Evolutionary conservation across 202 grass and related monocot genomes (phyloP).

Genomic region (Hordeum pubiflorum): DNA sequence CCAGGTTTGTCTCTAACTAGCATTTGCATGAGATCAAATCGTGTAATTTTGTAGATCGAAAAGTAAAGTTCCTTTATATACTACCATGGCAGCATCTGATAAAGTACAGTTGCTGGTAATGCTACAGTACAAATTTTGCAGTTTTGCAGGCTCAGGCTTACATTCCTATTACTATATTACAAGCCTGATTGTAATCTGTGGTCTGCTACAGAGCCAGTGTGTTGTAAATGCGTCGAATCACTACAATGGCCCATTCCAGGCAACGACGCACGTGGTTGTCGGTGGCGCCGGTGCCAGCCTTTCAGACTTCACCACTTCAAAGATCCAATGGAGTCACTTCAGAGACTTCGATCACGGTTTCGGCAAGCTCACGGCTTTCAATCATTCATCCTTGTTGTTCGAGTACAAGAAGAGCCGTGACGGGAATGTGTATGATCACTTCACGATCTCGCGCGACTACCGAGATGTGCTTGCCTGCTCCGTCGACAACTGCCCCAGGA

Average conservation of each 20-base stretch:
- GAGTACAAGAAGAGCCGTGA: conserved; percentile 92
- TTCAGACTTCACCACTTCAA: conserved; percentile 19
- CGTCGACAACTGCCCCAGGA: conserved; percentile 52
- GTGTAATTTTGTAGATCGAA: not conserved
- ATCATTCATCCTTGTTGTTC: conserved; percentile 51
- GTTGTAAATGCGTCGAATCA: conserved; percentile 36
- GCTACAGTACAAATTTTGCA: not conserved
- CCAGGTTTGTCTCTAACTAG: conserved; percentile 36
- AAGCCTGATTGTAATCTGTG: not conserved
- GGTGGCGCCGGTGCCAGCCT: conserved; percentile 57
- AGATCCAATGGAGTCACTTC: conserved; percentile 53
- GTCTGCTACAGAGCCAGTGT: conserved; percentile 52
- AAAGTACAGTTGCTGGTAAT: not conserved
- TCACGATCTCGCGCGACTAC: conserved; percentile 72
- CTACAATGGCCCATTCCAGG: conserved; percentile 48
- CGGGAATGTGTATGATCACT: conserved; percentile 67
- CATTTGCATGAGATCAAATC: not conserved
- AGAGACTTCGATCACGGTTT: conserved; percentile 64
- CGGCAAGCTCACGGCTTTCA: conserved; percentile 75
- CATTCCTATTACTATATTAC: not conserved
- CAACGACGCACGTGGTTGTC: conserved; percentile 65
- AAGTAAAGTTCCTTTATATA: not conserved
- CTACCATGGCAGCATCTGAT: not conserved
- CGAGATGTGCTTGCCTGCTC: conserved; percentile 51
- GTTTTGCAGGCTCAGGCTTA: not conserved